phyloP scores from a whole-genome alignment of 2,329 filamentous ascomycete genomes.

The Pseudogymnoascus sp. region DNA sequence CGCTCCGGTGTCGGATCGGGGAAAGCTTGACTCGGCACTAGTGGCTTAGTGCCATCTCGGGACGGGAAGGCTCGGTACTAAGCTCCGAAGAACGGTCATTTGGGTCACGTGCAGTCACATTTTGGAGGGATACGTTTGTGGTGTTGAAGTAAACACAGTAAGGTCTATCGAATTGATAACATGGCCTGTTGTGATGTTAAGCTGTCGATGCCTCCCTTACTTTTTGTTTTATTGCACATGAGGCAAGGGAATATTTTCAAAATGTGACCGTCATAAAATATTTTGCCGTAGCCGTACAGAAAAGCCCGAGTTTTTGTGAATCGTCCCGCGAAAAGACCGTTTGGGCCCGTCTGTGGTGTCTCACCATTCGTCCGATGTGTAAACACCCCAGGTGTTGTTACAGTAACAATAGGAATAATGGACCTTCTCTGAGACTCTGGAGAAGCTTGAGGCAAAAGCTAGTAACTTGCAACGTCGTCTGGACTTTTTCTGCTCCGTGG shows the following conservation, averaged over 20 bases:
- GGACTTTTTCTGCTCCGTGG: neutral
- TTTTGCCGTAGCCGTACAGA: neutral
- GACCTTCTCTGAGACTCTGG: neutral
- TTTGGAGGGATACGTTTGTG: neutral
- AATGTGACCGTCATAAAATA: constrained; percentile 4
- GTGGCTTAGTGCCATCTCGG: constrained; percentile 7
- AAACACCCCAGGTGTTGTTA: neutral
- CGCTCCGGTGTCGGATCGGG: constrained; percentile 8
- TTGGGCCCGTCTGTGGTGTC: neutral
- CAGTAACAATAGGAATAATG: neutral
- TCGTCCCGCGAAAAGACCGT: neutral
- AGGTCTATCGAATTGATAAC: neutral
- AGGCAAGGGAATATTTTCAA: neutral
- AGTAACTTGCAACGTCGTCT: constrained; percentile 3
- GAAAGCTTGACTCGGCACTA: constrained; percentile 7
- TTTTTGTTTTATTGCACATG: neutral
- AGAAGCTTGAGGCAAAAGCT: neutral
- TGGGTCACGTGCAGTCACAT: neutral
- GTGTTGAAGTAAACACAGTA: neutral
- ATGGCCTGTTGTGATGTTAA: neutral
- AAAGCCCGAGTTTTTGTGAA: neutral
- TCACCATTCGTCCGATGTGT: neutral
- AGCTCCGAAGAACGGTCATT: constrained; percentile 6
- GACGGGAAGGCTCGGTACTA: constrained; percentile 1
- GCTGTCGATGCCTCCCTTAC: neutral